phyloP scores from a whole-genome alignment of 768 basidiomycete species.

The Lentinula guzmanii region DNA sequence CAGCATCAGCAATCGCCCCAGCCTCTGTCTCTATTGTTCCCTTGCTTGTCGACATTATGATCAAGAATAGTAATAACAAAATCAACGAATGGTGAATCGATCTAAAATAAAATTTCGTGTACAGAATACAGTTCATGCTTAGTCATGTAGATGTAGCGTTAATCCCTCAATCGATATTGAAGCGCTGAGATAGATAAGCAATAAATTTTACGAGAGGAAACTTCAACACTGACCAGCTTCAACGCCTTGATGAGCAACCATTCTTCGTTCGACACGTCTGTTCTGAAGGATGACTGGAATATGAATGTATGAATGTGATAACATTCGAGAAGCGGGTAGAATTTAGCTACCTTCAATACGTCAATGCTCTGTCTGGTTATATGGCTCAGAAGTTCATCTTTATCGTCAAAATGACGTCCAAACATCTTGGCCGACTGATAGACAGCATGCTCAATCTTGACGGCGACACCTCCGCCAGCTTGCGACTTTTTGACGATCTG shows the following conservation, averaged over 20 bases:
- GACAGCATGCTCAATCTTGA: conserved; percentile 97
- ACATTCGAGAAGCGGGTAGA: conserved; percentile 1
- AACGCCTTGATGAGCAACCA: conserved; percentile 89
- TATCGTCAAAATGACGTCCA: conserved; percentile 93
- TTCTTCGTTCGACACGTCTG: conserved; percentile 85
- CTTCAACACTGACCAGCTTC: conserved; percentile 49
- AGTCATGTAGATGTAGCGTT: not conserved
- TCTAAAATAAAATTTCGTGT: not conserved
- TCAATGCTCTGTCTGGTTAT: conserved; percentile 93
- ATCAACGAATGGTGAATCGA: not conserved
- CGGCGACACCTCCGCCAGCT: conserved; percentile 93
- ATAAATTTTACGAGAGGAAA: conserved; percentile 17
- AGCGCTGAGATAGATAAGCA: conserved; percentile 16
- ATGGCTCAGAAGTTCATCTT: conserved; percentile 89
- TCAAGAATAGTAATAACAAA: not conserved
- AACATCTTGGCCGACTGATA: conserved; percentile 95
- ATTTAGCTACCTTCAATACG: conserved; percentile 72
- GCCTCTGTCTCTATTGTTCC: conserved; percentile 9
- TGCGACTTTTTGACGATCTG: conserved; percentile 90
- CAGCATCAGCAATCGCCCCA: conserved; percentile 26
- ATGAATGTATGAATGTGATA: not conserved
- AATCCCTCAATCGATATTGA: conserved; percentile 17
- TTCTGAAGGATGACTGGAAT: conserved; percentile 73
- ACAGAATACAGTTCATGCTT: not conserved
- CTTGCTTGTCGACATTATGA: not conserved